These are phyloP conservation scores for Hypoxylon rubiginosum DNA, from an alignment of 2,329 filamentous ascomycete species.

Conservation along the genomic window DNA sequence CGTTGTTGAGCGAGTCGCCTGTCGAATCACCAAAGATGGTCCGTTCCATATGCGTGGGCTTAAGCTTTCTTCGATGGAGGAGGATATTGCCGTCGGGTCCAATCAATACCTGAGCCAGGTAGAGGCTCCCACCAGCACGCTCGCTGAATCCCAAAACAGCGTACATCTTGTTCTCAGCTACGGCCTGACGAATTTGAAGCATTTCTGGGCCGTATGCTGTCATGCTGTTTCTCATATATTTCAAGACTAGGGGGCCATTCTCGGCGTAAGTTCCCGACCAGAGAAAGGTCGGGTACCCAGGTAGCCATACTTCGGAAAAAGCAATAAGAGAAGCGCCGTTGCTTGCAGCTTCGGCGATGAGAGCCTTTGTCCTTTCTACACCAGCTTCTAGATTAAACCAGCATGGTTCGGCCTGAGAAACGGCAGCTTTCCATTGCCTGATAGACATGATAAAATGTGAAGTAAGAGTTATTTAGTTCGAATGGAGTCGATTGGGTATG, in stretches of 20 bases:
- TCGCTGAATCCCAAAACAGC: background rate
- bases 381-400: background rate
- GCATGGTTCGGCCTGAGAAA: background rate
- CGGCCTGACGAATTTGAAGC: background rate
- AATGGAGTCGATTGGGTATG: no score
- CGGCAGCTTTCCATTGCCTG: background rate
- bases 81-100: background rate
- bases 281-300: background rate
- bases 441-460: no score
- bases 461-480: no score
- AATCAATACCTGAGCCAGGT: background rate
- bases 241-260: background rate
- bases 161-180: background rate
- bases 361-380: background rate
- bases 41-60: background rate
- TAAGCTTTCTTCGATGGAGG: background rate
- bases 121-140: background rate
- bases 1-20: background rate
- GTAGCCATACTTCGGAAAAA: background rate
- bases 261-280: background rate
- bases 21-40: background rate
- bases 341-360: background rate
- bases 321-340: background rate
- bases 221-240: background rate
- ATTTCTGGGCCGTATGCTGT: background rate